Conservation (phyloP, 495 filamentous ascomycete genomes). For the Schizothecium vesticola region DNA sequence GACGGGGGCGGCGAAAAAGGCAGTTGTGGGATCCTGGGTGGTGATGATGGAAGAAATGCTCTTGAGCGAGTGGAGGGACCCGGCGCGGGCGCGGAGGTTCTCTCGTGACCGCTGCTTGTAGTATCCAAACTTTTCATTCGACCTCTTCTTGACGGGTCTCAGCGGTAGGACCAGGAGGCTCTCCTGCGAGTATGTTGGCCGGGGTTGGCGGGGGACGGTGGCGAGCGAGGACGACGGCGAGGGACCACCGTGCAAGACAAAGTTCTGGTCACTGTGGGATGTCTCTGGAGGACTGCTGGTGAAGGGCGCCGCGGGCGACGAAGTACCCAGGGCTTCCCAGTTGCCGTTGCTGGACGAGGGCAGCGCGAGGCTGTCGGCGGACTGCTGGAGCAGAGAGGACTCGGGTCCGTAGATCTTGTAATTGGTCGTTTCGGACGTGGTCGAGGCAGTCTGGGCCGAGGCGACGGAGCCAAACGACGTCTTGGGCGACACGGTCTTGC, state of each 20-base stretch:
- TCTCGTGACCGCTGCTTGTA: slow-evolving; percentile 45
- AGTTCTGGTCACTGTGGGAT: slow-evolving; percentile 36
- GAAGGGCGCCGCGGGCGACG: slow-evolving; percentile 29
- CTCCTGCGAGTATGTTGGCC: slow-evolving; percentile 49
- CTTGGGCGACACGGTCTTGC: slow-evolving; percentile 29
- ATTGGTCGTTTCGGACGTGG: slow-evolving; percentile 47
- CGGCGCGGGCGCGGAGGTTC: slow-evolving; percentile 40
- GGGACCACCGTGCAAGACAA: slow-evolving; percentile 39
- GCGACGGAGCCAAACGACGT: slow-evolving; percentile 36
- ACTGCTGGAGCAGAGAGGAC: slow-evolving; percentile 26
- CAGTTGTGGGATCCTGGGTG: slow-evolving; percentile 38
- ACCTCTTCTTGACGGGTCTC: slow-evolving; percentile 36
- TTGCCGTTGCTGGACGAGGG: slow-evolving; percentile 37
- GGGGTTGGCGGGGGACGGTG: slow-evolving; percentile 23
- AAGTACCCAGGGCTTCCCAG: slow-evolving; percentile 36
- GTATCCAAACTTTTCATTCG: slow-evolving; percentile 44
- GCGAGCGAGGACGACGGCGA: slow-evolving; percentile 35
- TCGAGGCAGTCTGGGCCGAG: slow-evolving; percentile 38
- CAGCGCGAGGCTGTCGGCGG: slow-evolving; percentile 32
- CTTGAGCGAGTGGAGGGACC: slow-evolving; percentile 43
- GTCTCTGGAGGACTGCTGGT: slow-evolving; percentile 24
- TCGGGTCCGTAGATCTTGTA: slow-evolving; percentile 47
- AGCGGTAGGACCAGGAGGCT: slow-evolving; percentile 50
- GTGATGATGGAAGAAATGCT: slow-evolving; percentile 41
- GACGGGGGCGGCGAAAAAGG: slow-evolving; percentile 28